A percentile compares a stretch with the other conserved stretches of the same genome.
Conservation (phyloP, 179 eudicot genomes). For the Spergularia azorica region DNA sequence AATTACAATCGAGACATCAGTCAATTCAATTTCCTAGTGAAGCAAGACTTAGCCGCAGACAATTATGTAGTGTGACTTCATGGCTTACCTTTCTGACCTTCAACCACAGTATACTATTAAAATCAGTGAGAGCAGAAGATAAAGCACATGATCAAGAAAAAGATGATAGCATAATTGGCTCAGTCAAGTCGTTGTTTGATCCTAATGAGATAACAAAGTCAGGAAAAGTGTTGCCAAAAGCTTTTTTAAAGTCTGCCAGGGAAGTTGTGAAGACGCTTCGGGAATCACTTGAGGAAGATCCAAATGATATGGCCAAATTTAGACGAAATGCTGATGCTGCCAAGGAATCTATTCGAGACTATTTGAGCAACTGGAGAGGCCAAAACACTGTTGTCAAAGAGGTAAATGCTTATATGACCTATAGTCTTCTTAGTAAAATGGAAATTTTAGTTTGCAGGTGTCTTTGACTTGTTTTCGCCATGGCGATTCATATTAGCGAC, state of each 20-base stretch:
- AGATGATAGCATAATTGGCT: constrained; percentile 51
- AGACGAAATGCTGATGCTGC: constrained; percentile 91
- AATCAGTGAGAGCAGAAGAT: constrained; percentile 56
- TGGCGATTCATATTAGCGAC: neutral
- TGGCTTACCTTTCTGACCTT: constrained; percentile 37
- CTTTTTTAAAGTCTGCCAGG: constrained; percentile 76
- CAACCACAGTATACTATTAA: constrained; percentile 28
- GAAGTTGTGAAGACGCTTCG: constrained; percentile 82
- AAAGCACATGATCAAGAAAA: constrained; percentile 38
- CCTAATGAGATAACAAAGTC: constrained; percentile 87
- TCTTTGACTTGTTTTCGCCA: neutral
- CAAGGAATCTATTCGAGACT: constrained; percentile 76
- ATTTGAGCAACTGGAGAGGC: constrained; percentile 73
- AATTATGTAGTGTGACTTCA: constrained; percentile 35
- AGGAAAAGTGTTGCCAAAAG: constrained; percentile 88
- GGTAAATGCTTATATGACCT: constrained; percentile 38
- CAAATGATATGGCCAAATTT: constrained; percentile 63
- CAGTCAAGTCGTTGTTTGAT: constrained; percentile 70
- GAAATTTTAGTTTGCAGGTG: neutral
- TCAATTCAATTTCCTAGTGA: constrained; percentile 30
- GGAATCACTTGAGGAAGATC: constrained; percentile 70
- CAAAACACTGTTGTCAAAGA: constrained; percentile 53
- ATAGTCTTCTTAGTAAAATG: too few species aligned
- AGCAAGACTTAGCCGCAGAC: constrained; percentile 38
- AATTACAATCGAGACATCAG: constrained; percentile 29